Evolutionary conservation across 129 eudicot species (phyloP), one percentile per base, ranked within the genome.

Genomic region (Lactuca saligna): DNA sequence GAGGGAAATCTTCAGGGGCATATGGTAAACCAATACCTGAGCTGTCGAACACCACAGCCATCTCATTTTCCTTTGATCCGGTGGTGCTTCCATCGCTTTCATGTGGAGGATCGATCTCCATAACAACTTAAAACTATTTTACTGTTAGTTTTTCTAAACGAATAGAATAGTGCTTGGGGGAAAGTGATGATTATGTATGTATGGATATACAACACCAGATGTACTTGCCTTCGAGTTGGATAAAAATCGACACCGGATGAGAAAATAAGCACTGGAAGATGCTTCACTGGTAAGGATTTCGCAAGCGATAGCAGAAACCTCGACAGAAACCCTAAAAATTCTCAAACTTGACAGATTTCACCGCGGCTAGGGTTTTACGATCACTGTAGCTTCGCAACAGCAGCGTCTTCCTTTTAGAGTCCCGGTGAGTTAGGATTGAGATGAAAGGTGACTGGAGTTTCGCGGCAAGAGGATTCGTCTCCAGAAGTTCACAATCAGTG

Each of bases 1-100:
- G 66, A 6, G 97, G 97, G 78, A 84, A 91, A 82, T 88, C 79
- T 39, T 73, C 80, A 0, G 97, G 97, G 50, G 97, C 97, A 69
- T 91, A 91, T 4, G 97, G 96, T 62, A 82, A 79, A 54, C 96
- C 97, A 20, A 66, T 67, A 37, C 97, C 97, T 12, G 88, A 78
- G 7, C 34, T 5, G 25, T 68, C 76, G 12, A 79, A 70, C 54
- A 88, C 86, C 6, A 82, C 68, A 17, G 64, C 71, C 2, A 79
- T 17, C 11, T 85, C 84, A 66, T 69, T 83, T 72, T 72, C 79
- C 71, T 63, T 70, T 11, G 58, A 69, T 61, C 66, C 77, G 17
- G 54, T 58, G 63, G 77, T 61, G 76, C 70, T 44, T 57, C 78
- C 88, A 56, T 78, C 79, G 57, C 69, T 77, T 63, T 63, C 85